Evolutionary conservation across 805 yeast genomes (phyloP), one percentile per base, ranked within the genome.

Genomic region (Saturnispora besseyi): DNA sequence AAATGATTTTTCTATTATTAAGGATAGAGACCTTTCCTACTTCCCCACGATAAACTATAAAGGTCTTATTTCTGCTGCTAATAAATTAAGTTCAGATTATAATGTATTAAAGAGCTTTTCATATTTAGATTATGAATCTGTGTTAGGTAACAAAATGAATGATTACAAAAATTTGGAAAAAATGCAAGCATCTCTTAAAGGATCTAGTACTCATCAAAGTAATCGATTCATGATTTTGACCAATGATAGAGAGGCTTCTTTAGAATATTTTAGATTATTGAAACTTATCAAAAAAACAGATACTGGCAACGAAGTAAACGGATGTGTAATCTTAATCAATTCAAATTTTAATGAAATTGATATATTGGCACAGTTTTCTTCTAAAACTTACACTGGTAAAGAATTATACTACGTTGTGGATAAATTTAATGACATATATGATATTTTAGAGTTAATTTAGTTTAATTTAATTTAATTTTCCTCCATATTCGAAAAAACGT

Each of bases 221-320:
- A 53, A 55, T 21, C 53, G 48, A 29, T 55, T 57, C 22, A 44
- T 62, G 24, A 46, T 62, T 4, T 11, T 62, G 15, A 61, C 65
- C 1, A 54, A 43, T 30, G 62, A 61, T 32, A 50, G 54, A 40
- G 54, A 54, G 8, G 53, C 59, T 1, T 62, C 65, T 0, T 43
- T 60, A 29, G 64, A 61, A 29, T 61, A 60, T 46, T 57, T 54
- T 22, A 37, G 63, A 30, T 24, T 62, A n/a, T 33, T 61, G 22
- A 62, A 58, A 37, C 30, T 56, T 5, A 18, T 57, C 7, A 52
- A 53, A 13, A 48, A 54, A 12, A 45, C 51, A 3, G 38, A 32
- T 18, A 11, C 45, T 2, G 41, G 45, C 22, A 12, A 21, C 2
- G 47, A 44, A 13, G 36, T 34, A 4, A 54, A 49, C 18, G 64